Evolutionary conservation across 2,329 filamentous ascomycete genomes (phyloP).

Genomic region (Pseudogymnoascus sp.): DNA sequence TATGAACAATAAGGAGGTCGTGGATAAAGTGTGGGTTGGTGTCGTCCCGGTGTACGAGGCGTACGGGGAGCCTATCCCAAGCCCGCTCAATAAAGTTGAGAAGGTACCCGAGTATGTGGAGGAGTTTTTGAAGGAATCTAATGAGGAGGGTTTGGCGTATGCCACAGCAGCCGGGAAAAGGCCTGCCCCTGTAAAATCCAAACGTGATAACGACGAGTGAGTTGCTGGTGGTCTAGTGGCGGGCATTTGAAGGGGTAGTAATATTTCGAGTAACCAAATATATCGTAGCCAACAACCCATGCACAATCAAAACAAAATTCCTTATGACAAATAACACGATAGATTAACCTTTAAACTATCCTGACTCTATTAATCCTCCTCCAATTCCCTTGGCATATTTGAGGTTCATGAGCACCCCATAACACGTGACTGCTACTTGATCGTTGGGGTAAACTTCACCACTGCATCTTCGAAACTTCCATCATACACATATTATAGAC

Average conservation of each 20-base stretch:
- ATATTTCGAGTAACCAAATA: neutral
- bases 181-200: neutral
- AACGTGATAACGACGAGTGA: neutral
- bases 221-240: neutral
- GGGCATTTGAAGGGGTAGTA: neutral
- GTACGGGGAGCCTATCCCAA: constrained; percentile 39
- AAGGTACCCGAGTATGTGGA: constrained; percentile 49
- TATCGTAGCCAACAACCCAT: neutral
- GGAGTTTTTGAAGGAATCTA: constrained; percentile 43
- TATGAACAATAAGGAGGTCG: constrained; percentile 36
- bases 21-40: constrained; percentile 46
- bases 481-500: neutral
- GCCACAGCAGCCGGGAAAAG: neutral
- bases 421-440: neutral
- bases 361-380: neutral
- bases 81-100: constrained; percentile 18
- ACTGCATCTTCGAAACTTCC: neutral
- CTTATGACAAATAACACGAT: neutral
- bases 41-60: constrained; percentile 56
- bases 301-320: neutral
- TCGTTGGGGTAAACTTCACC: neutral
- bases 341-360: neutral
- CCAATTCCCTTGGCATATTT: neutral
- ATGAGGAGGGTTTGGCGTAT: constrained; percentile 31
- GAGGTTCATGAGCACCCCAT: constrained; percentile 5